These are phyloP conservation scores for Lyophyllum semitale DNA, from an alignment of 768 basidiomycete genomes.

Conservation along the genomic window DNA sequence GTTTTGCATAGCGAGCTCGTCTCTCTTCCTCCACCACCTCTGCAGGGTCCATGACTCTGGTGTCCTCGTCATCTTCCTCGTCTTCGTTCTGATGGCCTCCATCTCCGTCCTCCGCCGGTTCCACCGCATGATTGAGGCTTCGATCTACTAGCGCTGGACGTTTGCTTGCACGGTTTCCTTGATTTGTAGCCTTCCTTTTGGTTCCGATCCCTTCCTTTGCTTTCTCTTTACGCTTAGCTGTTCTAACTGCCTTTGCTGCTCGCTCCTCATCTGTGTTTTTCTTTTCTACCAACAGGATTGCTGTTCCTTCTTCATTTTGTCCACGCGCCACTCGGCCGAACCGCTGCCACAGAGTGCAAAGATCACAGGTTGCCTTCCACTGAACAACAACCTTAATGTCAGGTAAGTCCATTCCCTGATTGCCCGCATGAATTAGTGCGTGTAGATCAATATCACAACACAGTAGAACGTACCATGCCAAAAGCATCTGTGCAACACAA, in stretches of 20 bases:
- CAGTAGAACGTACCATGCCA: constrained; percentile 31
- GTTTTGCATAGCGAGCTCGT: neutral
- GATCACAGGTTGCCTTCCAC: constrained; percentile 24
- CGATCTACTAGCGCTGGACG: neutral
- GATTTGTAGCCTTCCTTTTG: neutral
- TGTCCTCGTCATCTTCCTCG: neutral
- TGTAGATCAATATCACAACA: neutral
- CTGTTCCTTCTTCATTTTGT: constrained; percentile 13
- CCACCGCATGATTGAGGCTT: neutral
- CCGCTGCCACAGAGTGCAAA: constrained; percentile 33
- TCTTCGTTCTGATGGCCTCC: neutral
- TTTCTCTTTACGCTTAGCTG: neutral
- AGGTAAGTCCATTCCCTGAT: constrained; percentile 36
- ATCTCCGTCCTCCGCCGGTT: neutral
- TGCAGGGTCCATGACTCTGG: no score
- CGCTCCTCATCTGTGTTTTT: constrained; percentile 25
- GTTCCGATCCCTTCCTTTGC: neutral
- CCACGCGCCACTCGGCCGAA: constrained; percentile 30
- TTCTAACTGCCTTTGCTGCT: constrained; percentile 11
- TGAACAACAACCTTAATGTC: constrained; percentile 37
- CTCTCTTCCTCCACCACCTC: neutral
- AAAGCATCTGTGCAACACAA: constrained; percentile 32
- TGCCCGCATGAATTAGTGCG: neutral
- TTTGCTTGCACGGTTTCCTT: neutral
- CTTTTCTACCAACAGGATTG: constrained; percentile 28